Conservation (phyloP, 2,329 filamentous ascomycete species). For the Claviceps sp. region DNA sequence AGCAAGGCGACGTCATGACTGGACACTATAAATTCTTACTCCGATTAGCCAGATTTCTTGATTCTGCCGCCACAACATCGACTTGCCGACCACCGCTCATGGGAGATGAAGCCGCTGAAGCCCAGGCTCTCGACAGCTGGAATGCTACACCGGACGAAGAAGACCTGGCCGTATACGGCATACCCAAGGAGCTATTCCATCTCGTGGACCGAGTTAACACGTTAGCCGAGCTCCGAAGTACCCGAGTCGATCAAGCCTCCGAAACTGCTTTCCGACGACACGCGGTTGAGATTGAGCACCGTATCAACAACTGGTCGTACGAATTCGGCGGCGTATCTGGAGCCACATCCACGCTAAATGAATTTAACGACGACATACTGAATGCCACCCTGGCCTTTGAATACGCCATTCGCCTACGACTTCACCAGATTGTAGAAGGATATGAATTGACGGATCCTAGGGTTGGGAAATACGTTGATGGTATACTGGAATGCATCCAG, state of each 20-base stretch:
- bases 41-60: conserved; percentile 19
- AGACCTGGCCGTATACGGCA: conserved; percentile 21
- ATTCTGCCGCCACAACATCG: conserved; percentile 20
- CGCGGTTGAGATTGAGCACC: conserved; percentile 18
- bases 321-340: conserved; percentile 16
- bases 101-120: conserved; percentile 18
- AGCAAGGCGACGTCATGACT: conserved; percentile 19
- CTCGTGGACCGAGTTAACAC: conserved; percentile 20
- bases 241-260: conserved; percentile 16
- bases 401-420: conserved; percentile 25
- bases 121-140: conserved; percentile 14
- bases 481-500: conserved; percentile 23
- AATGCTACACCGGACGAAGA: conserved; percentile 16
- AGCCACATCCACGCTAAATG: conserved; percentile 11
- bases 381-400: conserved; percentile 26
- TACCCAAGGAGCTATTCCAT: conserved; percentile 23
- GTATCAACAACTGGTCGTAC: conserved; percentile 24
- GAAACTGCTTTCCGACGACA: conserved; percentile 18
- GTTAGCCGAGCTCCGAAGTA: conserved; percentile 19
- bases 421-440: conserved; percentile 29
- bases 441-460: conserved; percentile 22
- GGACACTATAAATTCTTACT: conserved; percentile 26
- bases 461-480: conserved; percentile 19
- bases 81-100: conserved; percentile 22
- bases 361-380: conserved; percentile 17